These are phyloP conservation scores for Brettanomyces naardenensis DNA, from an alignment of 805 yeast genomes.

Conservation along the genomic window DNA sequence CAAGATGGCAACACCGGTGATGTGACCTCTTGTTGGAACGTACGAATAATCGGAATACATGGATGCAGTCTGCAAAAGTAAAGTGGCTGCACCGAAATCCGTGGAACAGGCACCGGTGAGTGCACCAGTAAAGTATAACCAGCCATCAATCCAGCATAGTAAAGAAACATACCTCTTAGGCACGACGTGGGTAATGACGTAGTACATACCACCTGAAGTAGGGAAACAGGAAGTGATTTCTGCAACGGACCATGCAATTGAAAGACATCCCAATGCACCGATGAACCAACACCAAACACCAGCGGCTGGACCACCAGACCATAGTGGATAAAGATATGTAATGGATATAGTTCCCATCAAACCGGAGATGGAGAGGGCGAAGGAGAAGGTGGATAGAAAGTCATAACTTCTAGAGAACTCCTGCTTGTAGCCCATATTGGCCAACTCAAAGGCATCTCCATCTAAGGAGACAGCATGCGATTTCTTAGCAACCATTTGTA, in stretches of 20 bases:
- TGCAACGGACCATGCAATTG: slow-evolving; percentile 45
- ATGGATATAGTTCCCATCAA: slow-evolving; percentile 56
- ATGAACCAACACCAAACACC: slow-evolving; percentile 58
- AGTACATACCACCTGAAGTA: slow-evolving; percentile 46
- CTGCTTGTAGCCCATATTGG: slow-evolving; percentile 50
- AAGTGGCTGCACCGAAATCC: slow-evolving; percentile 43
- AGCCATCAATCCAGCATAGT: slow-evolving; percentile 46
- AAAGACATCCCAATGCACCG: slow-evolving; percentile 44
- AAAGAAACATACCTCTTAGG: slow-evolving; percentile 43
- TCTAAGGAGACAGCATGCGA: slow-evolving; percentile 10
- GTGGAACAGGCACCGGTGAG: slow-evolving; percentile 45
- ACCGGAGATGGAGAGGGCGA: slow-evolving; percentile 59
- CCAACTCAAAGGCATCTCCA: slow-evolving; percentile 27
- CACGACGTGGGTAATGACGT: slow-evolving; percentile 38
- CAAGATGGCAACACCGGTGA: slow-evolving; percentile 44
- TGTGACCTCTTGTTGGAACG: slow-evolving; percentile 34
- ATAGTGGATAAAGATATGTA: slow-evolving; percentile 38
- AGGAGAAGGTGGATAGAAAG: slow-evolving; percentile 54
- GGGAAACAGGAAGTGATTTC: slow-evolving; percentile 45
- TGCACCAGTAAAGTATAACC: slow-evolving; percentile 43
- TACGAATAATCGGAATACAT: slow-evolving; percentile 31
- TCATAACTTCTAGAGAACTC: slow-evolving; percentile 52
- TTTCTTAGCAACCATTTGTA: too few relatives aligned
- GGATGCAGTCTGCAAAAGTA: slow-evolving; percentile 37
- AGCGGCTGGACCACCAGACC: slow-evolving; percentile 55